These are phyloP conservation scores for Eucalyptus tenuipes DNA, from an alignment of 345 rosid species.

Conservation along the genomic window DNA sequence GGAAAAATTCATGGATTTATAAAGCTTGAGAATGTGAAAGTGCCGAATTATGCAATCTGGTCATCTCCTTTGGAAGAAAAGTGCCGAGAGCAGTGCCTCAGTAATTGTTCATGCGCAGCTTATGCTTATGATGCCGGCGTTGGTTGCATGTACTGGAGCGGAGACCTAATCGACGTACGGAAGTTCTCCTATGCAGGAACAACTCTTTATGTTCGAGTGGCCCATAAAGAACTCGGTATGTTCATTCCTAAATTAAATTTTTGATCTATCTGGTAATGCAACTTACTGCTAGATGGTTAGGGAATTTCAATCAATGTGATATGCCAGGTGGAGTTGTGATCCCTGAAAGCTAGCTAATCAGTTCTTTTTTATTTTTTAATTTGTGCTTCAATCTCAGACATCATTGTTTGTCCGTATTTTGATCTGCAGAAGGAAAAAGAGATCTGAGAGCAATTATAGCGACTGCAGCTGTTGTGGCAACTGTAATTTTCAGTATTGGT, in stretches of 20 bases:
- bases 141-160: slow-evolving; percentile 8
- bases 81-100: slow-evolving; percentile 4
- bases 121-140: slow-evolving; percentile 2
- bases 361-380: neutral
- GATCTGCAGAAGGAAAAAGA: neutral
- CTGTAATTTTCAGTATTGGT: neutral
- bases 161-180: neutral
- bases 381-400: neutral
- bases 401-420: neutral
- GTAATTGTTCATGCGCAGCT: slow-evolving; percentile 19
- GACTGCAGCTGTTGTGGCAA: neutral
- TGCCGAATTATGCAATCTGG: neutral
- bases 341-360: neutral
- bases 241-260: neutral
- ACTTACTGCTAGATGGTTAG: neutral
- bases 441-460: neutral
- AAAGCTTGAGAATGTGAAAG: neutral
- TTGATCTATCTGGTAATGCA: neutral
- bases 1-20: slow-evolving; percentile 4
- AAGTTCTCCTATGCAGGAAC: neutral
- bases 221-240: slow-evolving; percentile 2
- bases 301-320: neutral
- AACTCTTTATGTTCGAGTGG: slow-evolving; percentile 1
- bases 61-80: neutral
- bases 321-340: neutral